Percentiles rank a stretch among this genome's conserved stretches.
phyloP scores from a whole-genome alignment of 2,329 filamentous ascomycete genomes.

The Pochonia chlamydosporia region DNA sequence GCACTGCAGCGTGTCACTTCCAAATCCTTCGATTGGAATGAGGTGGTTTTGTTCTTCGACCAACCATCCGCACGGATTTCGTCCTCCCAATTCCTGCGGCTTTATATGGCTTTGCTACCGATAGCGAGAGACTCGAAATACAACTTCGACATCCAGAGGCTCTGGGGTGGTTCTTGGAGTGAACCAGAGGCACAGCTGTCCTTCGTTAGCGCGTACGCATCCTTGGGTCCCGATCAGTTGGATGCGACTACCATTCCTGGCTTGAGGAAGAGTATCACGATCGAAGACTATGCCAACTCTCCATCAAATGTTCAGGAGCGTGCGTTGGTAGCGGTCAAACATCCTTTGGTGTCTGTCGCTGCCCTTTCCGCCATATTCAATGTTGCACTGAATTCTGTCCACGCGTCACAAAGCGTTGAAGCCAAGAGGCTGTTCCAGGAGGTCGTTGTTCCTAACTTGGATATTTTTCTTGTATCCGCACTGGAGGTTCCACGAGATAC shows the following conservation, averaged over 20 bases:
- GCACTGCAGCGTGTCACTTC: constrained; percentile 57
- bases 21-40: constrained; percentile 60
- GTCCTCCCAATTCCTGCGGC: constrained; percentile 69
- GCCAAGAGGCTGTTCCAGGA: constrained; percentile 61
- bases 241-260: constrained; percentile 82
- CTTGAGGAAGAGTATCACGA: constrained; percentile 69
- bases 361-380: constrained; percentile 68
- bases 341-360: constrained; percentile 82
- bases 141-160: constrained; percentile 71
- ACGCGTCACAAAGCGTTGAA: constrained; percentile 57
- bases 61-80: constrained; percentile 71
- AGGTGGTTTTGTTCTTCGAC: constrained; percentile 76
- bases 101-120: constrained; percentile 74
- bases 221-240: constrained; percentile 66
- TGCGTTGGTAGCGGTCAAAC: constrained; percentile 62
- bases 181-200: constrained; percentile 84
- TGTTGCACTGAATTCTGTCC: constrained; percentile 55
- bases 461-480: constrained; percentile 73
- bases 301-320: constrained; percentile 44
- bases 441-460: constrained; percentile 66
- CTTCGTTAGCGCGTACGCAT: constrained; percentile 85
- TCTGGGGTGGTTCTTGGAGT: constrained; percentile 90
- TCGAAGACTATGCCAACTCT: constrained; percentile 49
- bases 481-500: constrained; percentile 68
- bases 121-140: constrained; percentile 51